Base-by-base conservation (phyloP, 768 basidiomycete genomes). In the Pholiota microspora region DNA sequence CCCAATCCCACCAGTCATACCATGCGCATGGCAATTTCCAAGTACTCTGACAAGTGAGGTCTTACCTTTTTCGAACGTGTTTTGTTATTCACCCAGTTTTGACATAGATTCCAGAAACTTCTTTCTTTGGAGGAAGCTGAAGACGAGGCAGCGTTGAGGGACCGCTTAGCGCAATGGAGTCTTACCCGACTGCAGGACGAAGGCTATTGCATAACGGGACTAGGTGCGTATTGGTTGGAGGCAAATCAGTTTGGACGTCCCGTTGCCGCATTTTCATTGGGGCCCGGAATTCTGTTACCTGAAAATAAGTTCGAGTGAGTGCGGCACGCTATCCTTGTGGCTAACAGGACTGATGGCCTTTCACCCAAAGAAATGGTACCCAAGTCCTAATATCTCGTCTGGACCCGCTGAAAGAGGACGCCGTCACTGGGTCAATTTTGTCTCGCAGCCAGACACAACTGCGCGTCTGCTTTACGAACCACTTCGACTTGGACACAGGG, bases 261-360 rank as follows among this genome's bases (percentile, higher is more conserved):
- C 1, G 77, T 87, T 5, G 90, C 88, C 0, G 76, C 78, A 2
- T 92, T 94, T 61, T 64, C 69, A 0, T 65, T 84, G 0, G 84
- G 89, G 28, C 82, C 89, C 15, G 88, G 89, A 0, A 59, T 84
- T 2, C 64, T 69, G 10, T 71, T 94, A 4, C 85, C 84, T 0
- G 81, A 83, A 34, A 81, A 90, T 64, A 78, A 79, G 53, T 88
- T 94, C 57, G 83, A 84, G 92, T 92, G 61, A 64, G 83, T 74
- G 24, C n/a, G 6, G 49, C 25, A 47, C 40, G 32, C 36, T 38
- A 7, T 49, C 28, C n/a, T 42, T n/a, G 27, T 31, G 23, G 29
- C 31, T 24, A 15, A 21, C 12, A n/a, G 15, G 15, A 42, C 18
- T 31, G 5, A 38, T 44, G 9, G 40, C 16, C 27, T 31, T 16